Base-by-base conservation (phyloP, 805 yeast genomes). In the Barnettozyma wickerhamii region DNA sequence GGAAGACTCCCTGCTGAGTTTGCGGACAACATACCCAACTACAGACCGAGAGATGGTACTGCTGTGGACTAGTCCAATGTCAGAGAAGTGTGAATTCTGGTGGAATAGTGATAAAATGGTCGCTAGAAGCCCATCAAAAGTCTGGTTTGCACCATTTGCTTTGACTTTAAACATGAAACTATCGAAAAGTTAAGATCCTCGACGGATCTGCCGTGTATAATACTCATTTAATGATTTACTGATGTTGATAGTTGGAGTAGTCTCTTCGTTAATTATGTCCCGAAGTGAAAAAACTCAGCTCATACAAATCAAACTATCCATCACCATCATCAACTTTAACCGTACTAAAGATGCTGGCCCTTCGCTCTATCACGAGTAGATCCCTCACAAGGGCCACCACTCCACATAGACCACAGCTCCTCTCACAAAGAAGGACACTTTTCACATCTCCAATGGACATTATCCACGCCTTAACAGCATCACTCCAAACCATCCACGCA, bases 11-110 rank as follows among this genome's bases (percentile, higher is more conserved):
- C 98, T 2, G 86, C 84, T 7, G 96, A 91, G 49, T 79, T 88
- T 28, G 75, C 84, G 7, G 79, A 75, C 32, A 84, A 81, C 40
- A 68, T 93, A 56, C 81, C 79, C 30, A 78, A 77, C 40, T 93
- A 93, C 63, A 77, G 97, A 47, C 98, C 99, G 28, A 75, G 99
- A 63, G 99, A 93, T 60, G 99, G 99, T 27, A 74, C 84, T 62
- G 90, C 81, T 35, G 77, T 75, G 41, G 86, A 81, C 58, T 79
- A 55, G 50, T 2, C 12, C n/a, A 7, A 7, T 5, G 35, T 9
- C 7, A 5, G n/a, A 14, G 10, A 20, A 17, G 4, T n/a, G 7
- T 13, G 2, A 4, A 15, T 13, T 15, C 13, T 20, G 28, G 13
- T 15, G 15, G 21, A 15, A 15, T 24, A 26, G 18, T 23, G 37